These are phyloP conservation scores for Pholiota conissans DNA, from an alignment of 768 basidiomycete species.

Conservation along the genomic window DNA sequence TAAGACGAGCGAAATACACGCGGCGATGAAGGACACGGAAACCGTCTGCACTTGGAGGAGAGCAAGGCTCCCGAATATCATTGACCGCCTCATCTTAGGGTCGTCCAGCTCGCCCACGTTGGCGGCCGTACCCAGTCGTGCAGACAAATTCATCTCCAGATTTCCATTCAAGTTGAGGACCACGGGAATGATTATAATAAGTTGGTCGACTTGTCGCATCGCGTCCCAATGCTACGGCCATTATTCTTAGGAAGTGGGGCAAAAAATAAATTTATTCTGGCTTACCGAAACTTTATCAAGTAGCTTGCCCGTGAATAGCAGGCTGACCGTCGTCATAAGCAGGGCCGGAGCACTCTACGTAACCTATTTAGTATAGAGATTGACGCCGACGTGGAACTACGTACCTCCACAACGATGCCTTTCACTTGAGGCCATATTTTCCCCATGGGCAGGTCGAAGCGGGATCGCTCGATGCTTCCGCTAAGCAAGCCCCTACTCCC, in stretches of 20 bases:
- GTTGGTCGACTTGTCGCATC: conserved; percentile 87
- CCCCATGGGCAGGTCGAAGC: conserved; percentile 14
- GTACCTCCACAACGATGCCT: conserved; percentile 72
- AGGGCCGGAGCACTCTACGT: conserved; percentile 84
- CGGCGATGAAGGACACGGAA: conserved; percentile 85
- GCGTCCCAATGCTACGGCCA: conserved; percentile 75
- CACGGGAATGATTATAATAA: conserved; percentile 95
- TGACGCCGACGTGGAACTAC: conserved; percentile 17
- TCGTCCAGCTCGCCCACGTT: conserved; percentile 92
- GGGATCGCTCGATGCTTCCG: conserved; percentile 26
- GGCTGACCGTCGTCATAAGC: conserved; percentile 77
- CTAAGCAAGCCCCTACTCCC: conserved; percentile 46
- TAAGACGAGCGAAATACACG: conserved; percentile 72
- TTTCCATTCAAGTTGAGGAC: conserved; percentile 97
- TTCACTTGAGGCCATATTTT: conserved; percentile 55
- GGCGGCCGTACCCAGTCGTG: conserved; percentile 91
- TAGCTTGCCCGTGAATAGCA: conserved; percentile 89
- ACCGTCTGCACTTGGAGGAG: conserved; percentile 94
- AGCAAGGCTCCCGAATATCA: conserved; percentile 80
- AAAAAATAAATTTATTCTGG: conserved; percentile 6
- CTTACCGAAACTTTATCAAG: conserved; percentile 83
- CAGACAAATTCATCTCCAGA: conserved; percentile 97
- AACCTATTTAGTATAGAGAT: not conserved
- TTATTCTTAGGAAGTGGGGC: not conserved
- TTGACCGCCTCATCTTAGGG: conserved; percentile 52